phyloP scores from a whole-genome alignment of 2,329 filamentous ascomycete species.

The Talaromyces atroroseus region DNA sequence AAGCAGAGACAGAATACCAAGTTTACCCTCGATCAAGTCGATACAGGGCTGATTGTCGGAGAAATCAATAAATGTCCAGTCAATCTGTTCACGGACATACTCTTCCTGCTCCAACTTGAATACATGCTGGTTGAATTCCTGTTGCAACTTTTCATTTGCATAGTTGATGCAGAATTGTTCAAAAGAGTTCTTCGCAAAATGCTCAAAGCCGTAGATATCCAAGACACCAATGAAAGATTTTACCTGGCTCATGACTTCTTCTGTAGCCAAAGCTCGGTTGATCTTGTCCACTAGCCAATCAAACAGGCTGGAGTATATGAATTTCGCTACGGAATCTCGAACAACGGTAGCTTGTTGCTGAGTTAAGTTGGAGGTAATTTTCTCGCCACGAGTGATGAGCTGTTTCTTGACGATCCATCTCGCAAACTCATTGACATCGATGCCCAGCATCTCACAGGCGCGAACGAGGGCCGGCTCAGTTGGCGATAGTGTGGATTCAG shows the following conservation, averaged over 20 bases:
- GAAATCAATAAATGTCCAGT: constrained; percentile 99
- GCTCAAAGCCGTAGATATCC: constrained; percentile 99
- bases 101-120: constrained; percentile 99
- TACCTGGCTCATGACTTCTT: constrained; percentile 76
- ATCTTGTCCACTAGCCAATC: constrained; percentile 99
- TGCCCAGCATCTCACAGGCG: constrained; percentile 80
- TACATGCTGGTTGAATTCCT: constrained; percentile 98
- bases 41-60: constrained; percentile 99
- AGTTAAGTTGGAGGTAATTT: constrained; percentile 92
- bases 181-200: constrained; percentile 99
- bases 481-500: constrained; percentile 75
- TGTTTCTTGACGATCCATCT: constrained; percentile 99
- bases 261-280: constrained; percentile 82
- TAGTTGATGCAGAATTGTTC: constrained; percentile 99
- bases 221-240: constrained; percentile 93
- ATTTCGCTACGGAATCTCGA: constrained; percentile 95
- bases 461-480: constrained; percentile 76
- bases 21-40: constrained; percentile 93
- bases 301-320: constrained; percentile 96
- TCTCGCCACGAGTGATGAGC: constrained; percentile 89
- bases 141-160: constrained; percentile 97
- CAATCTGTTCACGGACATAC: constrained; percentile 91
- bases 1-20: constrained; percentile 84
- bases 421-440: constrained; percentile 78
- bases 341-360: constrained; percentile 92